A percentile compares a stretch with the other conserved stretches of the same genome.
phyloP scores from a whole-genome alignment of 192 early-diverging fungal species.

The Rhizophagus prolifer region DNA sequence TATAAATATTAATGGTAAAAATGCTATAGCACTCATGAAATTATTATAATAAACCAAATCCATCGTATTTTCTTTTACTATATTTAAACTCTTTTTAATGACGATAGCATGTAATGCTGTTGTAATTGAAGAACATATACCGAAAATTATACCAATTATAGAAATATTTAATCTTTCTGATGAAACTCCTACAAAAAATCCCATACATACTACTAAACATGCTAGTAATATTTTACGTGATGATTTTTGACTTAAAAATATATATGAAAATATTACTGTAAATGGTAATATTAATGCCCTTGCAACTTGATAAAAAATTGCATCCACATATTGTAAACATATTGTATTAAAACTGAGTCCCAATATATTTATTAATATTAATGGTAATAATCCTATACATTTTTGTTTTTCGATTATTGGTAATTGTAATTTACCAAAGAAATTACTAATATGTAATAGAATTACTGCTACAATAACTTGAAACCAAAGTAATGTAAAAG shows the following conservation, averaged over 20 bases:
- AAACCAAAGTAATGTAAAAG: constrained; percentile 54
- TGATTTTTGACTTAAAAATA: constrained; percentile 41
- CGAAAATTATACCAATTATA: constrained; percentile 46
- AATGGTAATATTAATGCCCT: constrained; percentile 58
- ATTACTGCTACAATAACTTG: constrained; percentile 56
- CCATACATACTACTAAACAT: constrained; percentile 50
- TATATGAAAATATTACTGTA: constrained; percentile 47
- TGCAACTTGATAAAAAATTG: constrained; percentile 62
- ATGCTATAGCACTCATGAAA: constrained; percentile 40
- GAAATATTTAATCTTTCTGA: constrained; percentile 33
- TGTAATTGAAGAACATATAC: constrained; percentile 49
- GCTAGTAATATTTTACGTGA: constrained; percentile 35
- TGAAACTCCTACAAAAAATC: constrained; percentile 54
- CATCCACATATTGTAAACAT: constrained; percentile 59
- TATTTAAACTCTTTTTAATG: constrained; percentile 50
- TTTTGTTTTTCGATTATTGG: constrained; percentile 36
- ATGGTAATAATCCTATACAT: constrained; percentile 35
- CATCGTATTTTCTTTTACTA: constrained; percentile 52
- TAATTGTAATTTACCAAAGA: constrained; percentile 38
- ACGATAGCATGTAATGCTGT: constrained; percentile 64
- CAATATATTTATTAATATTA: constrained; percentile 54
- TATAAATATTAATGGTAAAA: constrained; percentile 51
- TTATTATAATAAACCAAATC: constrained; percentile 66
- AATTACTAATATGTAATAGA: constrained; percentile 35
- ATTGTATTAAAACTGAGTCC: constrained; percentile 58